Evolutionary conservation across 306 rosid species (phyloP).

Genomic region (Glycine soja): DNA sequence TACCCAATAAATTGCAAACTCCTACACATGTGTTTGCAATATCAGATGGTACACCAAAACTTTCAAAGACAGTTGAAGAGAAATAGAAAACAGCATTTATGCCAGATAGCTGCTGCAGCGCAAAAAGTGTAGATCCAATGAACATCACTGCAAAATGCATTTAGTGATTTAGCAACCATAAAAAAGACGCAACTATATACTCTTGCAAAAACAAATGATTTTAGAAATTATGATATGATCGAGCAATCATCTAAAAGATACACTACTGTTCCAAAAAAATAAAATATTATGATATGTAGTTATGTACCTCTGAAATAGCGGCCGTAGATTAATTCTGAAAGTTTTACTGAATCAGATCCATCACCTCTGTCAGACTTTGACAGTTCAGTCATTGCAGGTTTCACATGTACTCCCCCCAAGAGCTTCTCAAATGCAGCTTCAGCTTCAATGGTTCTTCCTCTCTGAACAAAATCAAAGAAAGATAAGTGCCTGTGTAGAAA

Average conservation of each 20-base stretch:
- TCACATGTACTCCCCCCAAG: conserved; percentile 75
- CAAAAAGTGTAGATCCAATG: conserved; percentile 85
- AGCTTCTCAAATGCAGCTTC: conserved; percentile 80
- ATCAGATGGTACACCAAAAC: conserved; percentile 76
- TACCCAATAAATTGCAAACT: conserved; percentile 78
- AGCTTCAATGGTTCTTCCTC: conserved; percentile 78
- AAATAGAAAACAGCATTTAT: conserved; percentile 89
- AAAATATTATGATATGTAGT: neutral
- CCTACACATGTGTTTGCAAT: conserved; percentile 73
- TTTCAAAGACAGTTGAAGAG: conserved; percentile 82
- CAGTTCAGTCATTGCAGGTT: conserved; percentile 75
- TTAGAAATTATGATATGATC: conserved; percentile 28
- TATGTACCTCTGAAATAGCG: conserved; percentile 65
- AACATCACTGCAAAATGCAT: conserved; percentile 82
- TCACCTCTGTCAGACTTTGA: conserved; percentile 74
- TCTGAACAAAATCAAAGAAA: conserved; percentile 61
- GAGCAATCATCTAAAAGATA: conserved; percentile 38
- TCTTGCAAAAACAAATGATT: neutral
- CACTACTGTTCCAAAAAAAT: conserved; percentile 18
- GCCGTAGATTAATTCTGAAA: conserved; percentile 67
- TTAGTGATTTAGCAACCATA: conserved; percentile 49
- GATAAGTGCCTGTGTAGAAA: conserved; percentile 31
- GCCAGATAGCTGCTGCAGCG: conserved; percentile 93
- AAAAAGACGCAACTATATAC: conserved; percentile 36
- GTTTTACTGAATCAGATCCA: conserved; percentile 57